phyloP scores from a whole-genome alignment of 202 grass and related monocot species.

The Carex sylvatica region DNA sequence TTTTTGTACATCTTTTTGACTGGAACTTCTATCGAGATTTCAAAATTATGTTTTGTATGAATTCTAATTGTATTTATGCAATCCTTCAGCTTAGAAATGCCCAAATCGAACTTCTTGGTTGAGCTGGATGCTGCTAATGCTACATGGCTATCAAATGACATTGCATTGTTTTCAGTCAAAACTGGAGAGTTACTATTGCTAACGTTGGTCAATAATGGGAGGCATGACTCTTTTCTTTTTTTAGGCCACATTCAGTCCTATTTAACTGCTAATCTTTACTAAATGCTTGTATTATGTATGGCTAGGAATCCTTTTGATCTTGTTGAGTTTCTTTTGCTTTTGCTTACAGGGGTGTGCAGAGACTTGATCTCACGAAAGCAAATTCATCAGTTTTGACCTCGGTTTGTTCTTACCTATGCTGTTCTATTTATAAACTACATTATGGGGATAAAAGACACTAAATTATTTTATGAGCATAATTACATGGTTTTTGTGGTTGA shows the following conservation, averaged over 20 bases:
- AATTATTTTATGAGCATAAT: neutral
- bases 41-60: neutral
- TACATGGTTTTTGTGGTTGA: neutral
- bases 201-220: conserved; percentile 77
- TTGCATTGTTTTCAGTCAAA: conserved; percentile 83
- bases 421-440: neutral
- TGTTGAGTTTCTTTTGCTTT: conserved; percentile 21
- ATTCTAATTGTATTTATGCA: neutral
- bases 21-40: neutral
- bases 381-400: conserved; percentile 88
- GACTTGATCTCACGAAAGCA: conserved; percentile 92
- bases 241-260: neutral
- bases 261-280: neutral
- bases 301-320: conserved; percentile 6
- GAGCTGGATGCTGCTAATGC: conserved; percentile 93
- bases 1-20: neutral
- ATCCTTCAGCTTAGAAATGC: conserved; percentile 77
- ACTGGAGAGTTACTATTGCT: conserved; percentile 81
- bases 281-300: neutral
- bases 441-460: neutral
- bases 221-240: conserved; percentile 37
- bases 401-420: conserved; percentile 41
- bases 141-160: conserved; percentile 82
- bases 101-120: conserved; percentile 65
- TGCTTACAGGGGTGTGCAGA: conserved; percentile 73